Percentiles rank a stretch among this genome's conserved stretches.
Conservation (phyloP, 805 yeast genomes). For the Lipomyces sp. region DNA sequence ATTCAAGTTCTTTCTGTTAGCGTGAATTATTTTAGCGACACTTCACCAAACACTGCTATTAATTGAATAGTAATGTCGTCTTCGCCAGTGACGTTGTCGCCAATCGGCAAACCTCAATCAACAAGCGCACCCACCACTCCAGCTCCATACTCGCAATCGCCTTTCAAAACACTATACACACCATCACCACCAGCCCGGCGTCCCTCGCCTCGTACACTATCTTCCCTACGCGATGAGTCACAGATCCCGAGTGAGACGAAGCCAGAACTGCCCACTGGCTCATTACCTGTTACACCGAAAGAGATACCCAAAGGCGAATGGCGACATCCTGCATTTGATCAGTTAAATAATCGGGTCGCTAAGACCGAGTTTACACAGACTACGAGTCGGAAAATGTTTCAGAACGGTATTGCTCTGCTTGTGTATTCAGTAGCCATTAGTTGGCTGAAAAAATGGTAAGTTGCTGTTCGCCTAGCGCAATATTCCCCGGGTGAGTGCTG, state of each 20-base stretch:
- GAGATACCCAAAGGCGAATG: constrained; percentile 38
- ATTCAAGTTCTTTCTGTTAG: background rate
- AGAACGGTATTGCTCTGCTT: constrained; percentile 35
- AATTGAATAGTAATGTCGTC: background rate
- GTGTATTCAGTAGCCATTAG: constrained; percentile 19
- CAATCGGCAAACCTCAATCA: background rate
- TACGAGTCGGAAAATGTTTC: constrained; percentile 35
- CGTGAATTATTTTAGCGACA: background rate
- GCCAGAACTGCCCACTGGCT: constrained; percentile 18
- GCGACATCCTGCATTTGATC: constrained; percentile 40
- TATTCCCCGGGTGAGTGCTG: background rate
- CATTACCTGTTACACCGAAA: constrained; percentile 24
- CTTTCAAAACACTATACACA: constrained; percentile 33
- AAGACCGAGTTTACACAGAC: constrained; percentile 36
- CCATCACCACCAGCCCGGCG: constrained; percentile 23
- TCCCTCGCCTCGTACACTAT: background rate
- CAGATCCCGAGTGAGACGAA: background rate
- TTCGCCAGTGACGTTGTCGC: background rate
- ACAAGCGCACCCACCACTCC: background rate
- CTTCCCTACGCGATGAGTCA: constrained; percentile 4
- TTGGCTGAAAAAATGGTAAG: constrained; percentile 25
- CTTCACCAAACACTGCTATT: background rate
- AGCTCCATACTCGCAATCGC: constrained; percentile 32
- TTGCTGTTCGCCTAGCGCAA: background rate
- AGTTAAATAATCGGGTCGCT: constrained; percentile 30